Percentiles rank a stretch among this genome's conserved stretches.
Evolutionary conservation across 352 stramenopile species (phyloP).

Genomic region (Globisporangium spiculum): DNA sequence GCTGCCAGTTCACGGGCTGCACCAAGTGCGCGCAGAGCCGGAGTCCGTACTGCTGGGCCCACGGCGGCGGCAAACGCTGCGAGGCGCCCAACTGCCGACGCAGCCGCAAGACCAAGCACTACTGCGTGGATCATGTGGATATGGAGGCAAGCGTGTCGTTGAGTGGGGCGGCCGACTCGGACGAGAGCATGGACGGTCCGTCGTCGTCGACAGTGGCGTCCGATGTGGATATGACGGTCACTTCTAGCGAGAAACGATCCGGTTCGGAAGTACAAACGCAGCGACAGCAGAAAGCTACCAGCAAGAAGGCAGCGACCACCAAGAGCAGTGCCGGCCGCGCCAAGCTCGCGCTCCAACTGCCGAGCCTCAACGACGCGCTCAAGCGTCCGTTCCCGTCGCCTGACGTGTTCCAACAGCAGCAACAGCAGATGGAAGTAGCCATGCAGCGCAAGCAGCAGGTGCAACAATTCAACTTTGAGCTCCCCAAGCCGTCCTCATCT

Average conservation of each 20-base stretch:
- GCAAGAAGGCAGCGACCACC: slow-evolving; percentile 16
- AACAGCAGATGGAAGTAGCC: not conserved
- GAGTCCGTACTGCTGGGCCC: slow-evolving; percentile 70
- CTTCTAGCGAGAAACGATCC: slow-evolving; percentile 9
- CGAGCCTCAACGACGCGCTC: slow-evolving; percentile 42
- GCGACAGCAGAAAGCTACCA: slow-evolving; percentile 18
- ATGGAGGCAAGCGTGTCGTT: slow-evolving; percentile 48
- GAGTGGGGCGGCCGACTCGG: slow-evolving; percentile 28
- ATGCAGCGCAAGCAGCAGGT: not conserved
- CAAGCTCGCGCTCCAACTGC: slow-evolving; percentile 26
- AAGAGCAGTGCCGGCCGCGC: slow-evolving; percentile 13
- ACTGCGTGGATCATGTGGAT: slow-evolving; percentile 74
- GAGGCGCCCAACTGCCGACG: slow-evolving; percentile 61
- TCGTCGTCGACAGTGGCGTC: slow-evolving; percentile 31
- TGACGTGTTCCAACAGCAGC: not conserved
- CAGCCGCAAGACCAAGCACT: slow-evolving; percentile 73
- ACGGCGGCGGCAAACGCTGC: slow-evolving; percentile 73
- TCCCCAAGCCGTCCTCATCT: not conserved
- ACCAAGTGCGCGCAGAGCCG: slow-evolving; percentile 76
- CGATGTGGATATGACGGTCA: slow-evolving; percentile 26
- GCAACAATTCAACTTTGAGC: slow-evolving; percentile 11
- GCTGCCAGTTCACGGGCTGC: slow-evolving; percentile 60
- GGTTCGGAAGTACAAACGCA: slow-evolving; percentile 12
- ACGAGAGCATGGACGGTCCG: slow-evolving; percentile 41
- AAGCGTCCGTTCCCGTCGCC: slow-evolving; percentile 27